Evolutionary conservation across 2,329 filamentous ascomycete genomes (phyloP), one percentile per base, ranked within the genome.

Genomic region (Pseudodiploospora longispora): DNA sequence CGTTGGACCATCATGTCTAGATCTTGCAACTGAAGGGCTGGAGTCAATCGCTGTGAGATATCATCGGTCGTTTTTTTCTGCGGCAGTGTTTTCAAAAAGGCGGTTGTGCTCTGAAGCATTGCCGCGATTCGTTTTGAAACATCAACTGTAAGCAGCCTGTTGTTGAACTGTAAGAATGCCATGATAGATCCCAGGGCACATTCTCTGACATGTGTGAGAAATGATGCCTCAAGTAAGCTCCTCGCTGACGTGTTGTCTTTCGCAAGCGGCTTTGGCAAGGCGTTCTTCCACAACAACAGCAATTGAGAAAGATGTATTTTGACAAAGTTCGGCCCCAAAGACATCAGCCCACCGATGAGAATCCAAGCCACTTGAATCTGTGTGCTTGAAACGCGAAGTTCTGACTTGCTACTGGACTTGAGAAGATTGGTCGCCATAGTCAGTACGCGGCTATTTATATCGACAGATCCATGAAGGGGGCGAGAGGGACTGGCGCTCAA

Each of bases 321-420:
- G 64, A 97, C 91, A 62, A 98, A 98, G 62, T 95, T 97, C 4
- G 93, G 91, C 0, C 93, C 93, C 1, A 98, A 75, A 1, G 90
- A 89, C 91, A 97, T 97, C 43, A 98, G 70, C 0, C 94, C 93
- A 33, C 94, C 93, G 38, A 98, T 95, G 46, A 98, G 71, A 39
- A 95, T 94, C 91, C 93, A 98, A 5, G 93, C 93, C 3, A 98
- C 90, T 60, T 98, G 93, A 27, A 98, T 89, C 59, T 98, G 93
- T 1, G 89, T 95, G 56, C 87, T 87, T 6, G 93, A 95, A 32
- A 93, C 82, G 29, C 91, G 82, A 42, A 98, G 71, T 60, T 98
- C 91, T 1, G 88, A 93, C 59, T 88, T 87, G 38, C 89, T 83
- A 61, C 89, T 96, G 0, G 85, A 90, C 64, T 98, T 98, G 34